Percentiles rank a stretch among this genome's conserved stretches.
Evolutionary conservation across 208 protist genomes (phyloP).

Genomic region (Crithidia bombi): DNA sequence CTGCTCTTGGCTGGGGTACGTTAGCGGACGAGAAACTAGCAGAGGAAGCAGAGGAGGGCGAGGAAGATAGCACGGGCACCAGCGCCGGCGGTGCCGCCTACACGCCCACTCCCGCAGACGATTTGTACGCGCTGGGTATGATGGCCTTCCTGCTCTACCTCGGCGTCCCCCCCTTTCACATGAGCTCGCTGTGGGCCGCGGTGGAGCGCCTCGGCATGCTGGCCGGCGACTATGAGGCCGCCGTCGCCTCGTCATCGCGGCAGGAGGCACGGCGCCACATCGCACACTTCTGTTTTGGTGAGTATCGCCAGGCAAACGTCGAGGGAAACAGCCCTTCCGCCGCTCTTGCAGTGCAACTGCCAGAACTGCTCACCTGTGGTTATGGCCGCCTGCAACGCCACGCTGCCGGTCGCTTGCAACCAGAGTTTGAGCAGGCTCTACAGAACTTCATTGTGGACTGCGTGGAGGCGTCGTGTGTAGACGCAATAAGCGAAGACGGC

Average conservation of each 20-base stretch:
- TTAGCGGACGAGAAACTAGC: too few species aligned
- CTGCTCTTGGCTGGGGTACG: conserved; percentile 19
- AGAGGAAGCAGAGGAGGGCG: neutral
- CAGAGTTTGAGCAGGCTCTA: conserved; percentile 28
- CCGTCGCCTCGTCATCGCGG: conserved; percentile 17
- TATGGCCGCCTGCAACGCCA: conserved; percentile 23
- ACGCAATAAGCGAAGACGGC: conserved; percentile 1
- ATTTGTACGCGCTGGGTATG: conserved; percentile 82
- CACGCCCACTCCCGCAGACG: conserved; percentile 42
- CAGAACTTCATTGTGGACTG: conserved; percentile 52
- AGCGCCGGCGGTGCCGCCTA: neutral
- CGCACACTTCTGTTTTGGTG: conserved; percentile 33
- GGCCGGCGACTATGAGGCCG: conserved; percentile 22
- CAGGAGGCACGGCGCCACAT: conserved; percentile 25
- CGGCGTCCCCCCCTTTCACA: conserved; percentile 71
- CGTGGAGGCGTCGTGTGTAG: conserved; percentile 27
- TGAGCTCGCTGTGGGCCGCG: conserved; percentile 40
- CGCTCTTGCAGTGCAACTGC: neutral
- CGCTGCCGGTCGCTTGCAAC: conserved; percentile 15
- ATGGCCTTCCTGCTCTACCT: conserved; percentile 49
- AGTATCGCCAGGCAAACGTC: too few species aligned
- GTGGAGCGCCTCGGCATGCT: conserved; percentile 34
- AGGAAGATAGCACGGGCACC: neutral
- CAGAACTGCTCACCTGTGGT: conserved; percentile 16
- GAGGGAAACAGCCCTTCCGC: too few species aligned